phyloP scores from a whole-genome alignment of 2,329 filamentous ascomycete species.

The Stemphylium vesicarium region DNA sequence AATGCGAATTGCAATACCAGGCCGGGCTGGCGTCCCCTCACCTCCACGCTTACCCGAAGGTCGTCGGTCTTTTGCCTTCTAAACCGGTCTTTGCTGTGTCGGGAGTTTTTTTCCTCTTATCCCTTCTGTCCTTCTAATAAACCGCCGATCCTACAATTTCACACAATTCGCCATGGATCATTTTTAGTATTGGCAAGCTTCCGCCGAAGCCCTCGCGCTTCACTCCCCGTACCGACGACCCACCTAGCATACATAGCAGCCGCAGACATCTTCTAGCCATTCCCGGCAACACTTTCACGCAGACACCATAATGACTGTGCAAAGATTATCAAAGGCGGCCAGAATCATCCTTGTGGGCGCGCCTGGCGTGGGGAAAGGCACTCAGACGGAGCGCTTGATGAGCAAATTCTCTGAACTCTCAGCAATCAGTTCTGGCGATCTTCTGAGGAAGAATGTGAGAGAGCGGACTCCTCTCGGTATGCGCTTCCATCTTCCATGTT shows the following conservation, averaged over 20 bases:
- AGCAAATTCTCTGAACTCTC: slow-evolving; percentile 86
- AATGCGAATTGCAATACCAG: slow-evolving; percentile 5
- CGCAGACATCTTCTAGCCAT: neutral
- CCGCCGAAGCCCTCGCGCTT: slow-evolving; percentile 32
- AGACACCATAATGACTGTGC: slow-evolving; percentile 28
- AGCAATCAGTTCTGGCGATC: slow-evolving; percentile 90
- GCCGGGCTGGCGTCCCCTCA: slow-evolving; percentile 11
- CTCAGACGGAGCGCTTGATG: slow-evolving; percentile 88
- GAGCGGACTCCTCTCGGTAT: slow-evolving; percentile 83
- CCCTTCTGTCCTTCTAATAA: neutral
- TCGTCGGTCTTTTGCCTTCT: neutral
- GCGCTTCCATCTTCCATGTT: slow-evolving; percentile 13
- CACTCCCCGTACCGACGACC: slow-evolving; percentile 23
- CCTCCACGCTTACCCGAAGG: slow-evolving; percentile 11
- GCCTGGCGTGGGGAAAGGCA: slow-evolving; percentile 96
- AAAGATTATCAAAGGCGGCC: slow-evolving; percentile 67
- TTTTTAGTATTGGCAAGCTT: slow-evolving; percentile 30
- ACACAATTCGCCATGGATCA: slow-evolving; percentile 18
- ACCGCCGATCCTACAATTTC: neutral
- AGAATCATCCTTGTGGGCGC: slow-evolving; percentile 94
- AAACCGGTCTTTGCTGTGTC: neutral
- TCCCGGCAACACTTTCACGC: neutral
- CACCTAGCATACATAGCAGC: slow-evolving; percentile 10
- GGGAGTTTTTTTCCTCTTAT: neutral
- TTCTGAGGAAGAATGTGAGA: slow-evolving; percentile 91